Base-by-base conservation (phyloP, 2,329 filamentous ascomycete species). In the Fusarium sp. region DNA sequence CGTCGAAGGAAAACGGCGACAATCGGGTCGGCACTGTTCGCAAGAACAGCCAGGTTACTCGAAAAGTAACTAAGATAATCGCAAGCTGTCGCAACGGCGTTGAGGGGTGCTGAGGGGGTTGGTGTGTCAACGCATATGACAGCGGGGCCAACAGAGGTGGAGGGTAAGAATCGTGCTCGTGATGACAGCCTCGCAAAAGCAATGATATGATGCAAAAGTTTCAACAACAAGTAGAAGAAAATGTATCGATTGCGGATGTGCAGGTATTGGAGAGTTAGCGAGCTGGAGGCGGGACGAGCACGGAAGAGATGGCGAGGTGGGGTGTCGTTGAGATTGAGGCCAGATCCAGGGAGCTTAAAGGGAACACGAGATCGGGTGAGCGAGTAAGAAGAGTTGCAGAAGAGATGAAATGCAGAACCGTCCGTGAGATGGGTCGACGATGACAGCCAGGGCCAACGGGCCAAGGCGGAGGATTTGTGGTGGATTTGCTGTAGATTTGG, bases 261-360 rank as follows among this genome's bases (percentile, higher is more conserved):
- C 10, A 31, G 28, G 28, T 39, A 63, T 59, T 26, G 55, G 36
- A 40, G 52, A 66, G 45, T 57, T 44, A 43, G 39, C 34, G 45
- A 69, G 55, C 45, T 39, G 59, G 56, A 36, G 51, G 48, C 42
- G 40, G 43, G 22, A 64, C 57, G 46, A 58, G 48, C 31, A 55
- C 66, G 52, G 48, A 33, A 24, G 49, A 54, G 43, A 58, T 55
- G 57, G 62, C 28, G 61, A 71, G 61, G 65, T 74, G 72, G 69
- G 68, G 63, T 72, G 71, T 72, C 63, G 69, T 63, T 71, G 65
- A 72, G 65, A 65, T 74, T 65, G 72, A 69, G 45, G 53, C 31
- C 45, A 71, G 66, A 62, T 66, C 51, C 45, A 60, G 52, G 22
- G 48, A 63, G 60, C 44, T 69, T 66, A 55, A 69, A 58, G 49